phyloP scores from a whole-genome alignment of 805 yeast genomes.

The Ogataea henricii region DNA sequence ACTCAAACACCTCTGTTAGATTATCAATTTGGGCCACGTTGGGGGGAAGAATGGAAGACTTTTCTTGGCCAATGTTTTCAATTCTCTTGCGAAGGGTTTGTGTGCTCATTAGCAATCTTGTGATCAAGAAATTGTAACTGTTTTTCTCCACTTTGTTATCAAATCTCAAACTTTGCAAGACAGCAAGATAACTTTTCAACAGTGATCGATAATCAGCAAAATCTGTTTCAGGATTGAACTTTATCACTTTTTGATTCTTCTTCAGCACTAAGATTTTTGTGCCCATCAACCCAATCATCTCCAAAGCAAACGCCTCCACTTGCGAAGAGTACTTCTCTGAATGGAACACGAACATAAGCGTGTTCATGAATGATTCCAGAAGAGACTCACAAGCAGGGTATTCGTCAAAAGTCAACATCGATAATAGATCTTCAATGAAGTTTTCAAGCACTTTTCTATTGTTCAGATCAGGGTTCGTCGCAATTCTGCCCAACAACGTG shows the following conservation, averaged over 20 bases:
- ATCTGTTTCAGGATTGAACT: constrained; percentile 12
- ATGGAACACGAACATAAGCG: constrained; percentile 42
- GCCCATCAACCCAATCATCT: constrained; percentile 63
- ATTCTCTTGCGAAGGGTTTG: constrained; percentile 7
- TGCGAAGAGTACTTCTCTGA: constrained; percentile 41
- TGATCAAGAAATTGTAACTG: constrained; percentile 13
- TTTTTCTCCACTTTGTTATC: neutral
- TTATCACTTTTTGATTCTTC: neutral
- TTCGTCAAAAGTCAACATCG: constrained; percentile 53
- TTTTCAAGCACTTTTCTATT: constrained; percentile 48
- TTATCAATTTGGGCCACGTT: neutral
- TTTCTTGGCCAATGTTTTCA: neutral
- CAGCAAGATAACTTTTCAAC: constrained; percentile 7
- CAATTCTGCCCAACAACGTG: constrained; percentile 31
- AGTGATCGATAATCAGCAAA: constrained; percentile 12
- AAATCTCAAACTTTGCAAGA: constrained; percentile 9
- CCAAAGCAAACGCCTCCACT: constrained; percentile 56
- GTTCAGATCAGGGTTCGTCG: constrained; percentile 34
- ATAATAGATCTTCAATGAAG: constrained; percentile 57
- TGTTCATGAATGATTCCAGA: constrained; percentile 45
- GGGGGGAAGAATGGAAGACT: neutral
- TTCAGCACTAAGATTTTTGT: constrained; percentile 45
- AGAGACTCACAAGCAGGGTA: constrained; percentile 63
- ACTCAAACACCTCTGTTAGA: neutral
- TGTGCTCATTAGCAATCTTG: constrained; percentile 9